phyloP scores from a whole-genome alignment of 2,329 filamentous ascomycete genomes.

The Xylaria hypoxylon region DNA sequence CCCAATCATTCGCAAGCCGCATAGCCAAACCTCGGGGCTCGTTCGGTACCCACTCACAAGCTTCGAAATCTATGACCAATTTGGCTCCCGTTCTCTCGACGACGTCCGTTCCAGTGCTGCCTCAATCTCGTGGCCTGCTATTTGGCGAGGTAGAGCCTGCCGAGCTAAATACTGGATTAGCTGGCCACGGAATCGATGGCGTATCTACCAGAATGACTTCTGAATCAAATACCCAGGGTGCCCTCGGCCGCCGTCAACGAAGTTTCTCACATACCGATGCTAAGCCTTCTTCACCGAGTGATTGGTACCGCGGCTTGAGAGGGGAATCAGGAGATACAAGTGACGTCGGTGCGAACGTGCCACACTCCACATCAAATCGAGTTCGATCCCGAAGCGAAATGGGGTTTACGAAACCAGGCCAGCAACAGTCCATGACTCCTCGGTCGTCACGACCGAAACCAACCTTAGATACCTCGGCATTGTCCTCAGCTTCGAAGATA shows the following conservation, averaged over 20 bases:
- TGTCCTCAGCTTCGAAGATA: constrained; percentile 56
- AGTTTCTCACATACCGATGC: constrained; percentile 67
- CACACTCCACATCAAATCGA: constrained; percentile 56
- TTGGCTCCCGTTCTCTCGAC: constrained; percentile 53
- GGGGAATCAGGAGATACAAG: constrained; percentile 39
- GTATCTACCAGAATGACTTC: constrained; percentile 71
- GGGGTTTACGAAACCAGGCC: constrained; percentile 53
- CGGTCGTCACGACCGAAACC: constrained; percentile 52
- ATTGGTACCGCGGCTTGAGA: constrained; percentile 52
- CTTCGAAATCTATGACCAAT: constrained; percentile 59
- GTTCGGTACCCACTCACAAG: constrained; percentile 51
- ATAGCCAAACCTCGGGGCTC: constrained; percentile 63
- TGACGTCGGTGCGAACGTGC: constrained; percentile 39
- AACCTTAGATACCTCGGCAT: constrained; percentile 47
- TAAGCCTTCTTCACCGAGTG: constrained; percentile 73
- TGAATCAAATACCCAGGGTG: constrained; percentile 73
- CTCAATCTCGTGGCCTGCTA: constrained; percentile 64
- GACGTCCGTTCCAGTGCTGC: constrained; percentile 46
- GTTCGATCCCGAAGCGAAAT: constrained; percentile 72
- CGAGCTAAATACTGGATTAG: constrained; percentile 62
- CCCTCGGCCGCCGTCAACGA: constrained; percentile 60
- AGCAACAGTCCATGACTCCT: constrained; percentile 50
- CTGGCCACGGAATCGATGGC: constrained; percentile 71
- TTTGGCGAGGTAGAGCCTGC: constrained; percentile 81
- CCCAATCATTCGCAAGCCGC: constrained; percentile 70